phyloP scores from a whole-genome alignment of 2,329 filamentous ascomycete species.

The Phoma sp. region DNA sequence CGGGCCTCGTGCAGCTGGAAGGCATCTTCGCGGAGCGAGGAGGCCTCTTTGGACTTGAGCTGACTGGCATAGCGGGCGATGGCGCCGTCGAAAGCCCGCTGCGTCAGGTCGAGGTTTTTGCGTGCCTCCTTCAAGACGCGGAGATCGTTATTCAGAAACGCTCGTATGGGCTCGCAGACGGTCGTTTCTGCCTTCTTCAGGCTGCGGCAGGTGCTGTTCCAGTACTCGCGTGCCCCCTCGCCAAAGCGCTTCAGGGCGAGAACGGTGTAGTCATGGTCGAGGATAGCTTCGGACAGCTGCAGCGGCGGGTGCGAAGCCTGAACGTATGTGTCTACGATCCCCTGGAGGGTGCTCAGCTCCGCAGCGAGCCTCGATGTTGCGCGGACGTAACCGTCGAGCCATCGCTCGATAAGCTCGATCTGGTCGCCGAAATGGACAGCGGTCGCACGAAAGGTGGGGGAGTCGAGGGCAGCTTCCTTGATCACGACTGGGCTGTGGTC shows the following conservation, averaged over 20 bases:
- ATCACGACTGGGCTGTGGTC: conserved; percentile 73
- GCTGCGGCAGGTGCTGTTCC: conserved; percentile 74
- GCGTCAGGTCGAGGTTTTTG: conserved; percentile 74
- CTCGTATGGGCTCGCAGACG: conserved; percentile 80
- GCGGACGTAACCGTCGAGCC: conserved; percentile 78
- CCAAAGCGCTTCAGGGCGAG: conserved; percentile 83
- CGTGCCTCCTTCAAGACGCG: conserved; percentile 85
- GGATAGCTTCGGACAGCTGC: conserved; percentile 77
- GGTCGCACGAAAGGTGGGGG: conserved; percentile 90
- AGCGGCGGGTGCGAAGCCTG: conserved; percentile 75
- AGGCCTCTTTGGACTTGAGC: conserved; percentile 92
- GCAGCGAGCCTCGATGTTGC: conserved; percentile 66
- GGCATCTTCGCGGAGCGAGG: conserved; percentile 88
- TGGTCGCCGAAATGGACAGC: conserved; percentile 88
- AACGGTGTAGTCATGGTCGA: conserved; percentile 95
- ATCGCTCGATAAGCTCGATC: conserved; percentile 87
- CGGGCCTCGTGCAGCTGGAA: conserved; percentile 94
- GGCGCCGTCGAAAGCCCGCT: conserved; percentile 82
- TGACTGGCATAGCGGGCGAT: conserved; percentile 83
- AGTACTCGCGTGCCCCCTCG: conserved; percentile 87
- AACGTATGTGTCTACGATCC: conserved; percentile 77
- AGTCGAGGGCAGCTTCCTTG: conserved; percentile 95
- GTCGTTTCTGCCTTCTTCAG: conserved; percentile 78
- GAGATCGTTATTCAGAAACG: conserved; percentile 79
- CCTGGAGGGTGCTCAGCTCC: conserved; percentile 77